Evolutionary conservation across 225 moss, liverwort and hornwort species (phyloP).

Genomic region (Bryum argenteum): DNA sequence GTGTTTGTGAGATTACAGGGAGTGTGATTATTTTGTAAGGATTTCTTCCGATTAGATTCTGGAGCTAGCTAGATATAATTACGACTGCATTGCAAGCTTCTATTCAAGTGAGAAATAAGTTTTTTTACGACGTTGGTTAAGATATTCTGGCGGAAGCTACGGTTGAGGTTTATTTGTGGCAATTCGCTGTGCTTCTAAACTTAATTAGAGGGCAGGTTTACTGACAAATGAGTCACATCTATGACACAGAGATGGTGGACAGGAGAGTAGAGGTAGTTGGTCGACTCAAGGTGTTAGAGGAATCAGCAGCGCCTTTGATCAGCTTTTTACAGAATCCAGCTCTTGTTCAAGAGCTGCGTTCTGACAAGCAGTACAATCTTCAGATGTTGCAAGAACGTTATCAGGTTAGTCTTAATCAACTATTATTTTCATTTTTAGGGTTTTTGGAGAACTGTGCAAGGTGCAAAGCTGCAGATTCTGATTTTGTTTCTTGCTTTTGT

Average conservation of each 20-base stretch:
- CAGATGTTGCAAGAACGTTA: constrained; percentile 99
- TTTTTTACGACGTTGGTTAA: neutral
- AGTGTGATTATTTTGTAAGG: too few species aligned
- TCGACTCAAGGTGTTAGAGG: constrained; percentile 90
- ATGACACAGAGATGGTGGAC: constrained; percentile 88
- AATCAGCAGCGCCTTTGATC: constrained; percentile 94
- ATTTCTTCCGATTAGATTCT: neutral
- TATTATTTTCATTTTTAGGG: constrained; percentile 4
- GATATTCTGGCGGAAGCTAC: neutral
- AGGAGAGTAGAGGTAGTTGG: constrained; percentile 96
- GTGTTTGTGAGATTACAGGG: too few species aligned
- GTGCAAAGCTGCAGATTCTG: neutral
- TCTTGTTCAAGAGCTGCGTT: constrained; percentile 91
- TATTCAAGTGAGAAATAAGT: neutral
- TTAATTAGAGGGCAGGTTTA: neutral
- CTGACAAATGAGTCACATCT: constrained; percentile 17
- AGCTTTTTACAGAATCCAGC: constrained; percentile 95
- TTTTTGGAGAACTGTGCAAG: constrained; percentile 1
- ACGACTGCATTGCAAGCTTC: neutral
- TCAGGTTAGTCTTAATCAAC: too few species aligned
- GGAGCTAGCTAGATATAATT: neutral
- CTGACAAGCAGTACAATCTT: constrained; percentile 94
- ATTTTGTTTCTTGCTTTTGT: neutral
- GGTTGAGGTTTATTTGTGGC: neutral
- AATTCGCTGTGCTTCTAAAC: neutral